Evolutionary conservation across 78 protist species (phyloP).

Genomic region (Polysphondylium violaceum): DNA sequence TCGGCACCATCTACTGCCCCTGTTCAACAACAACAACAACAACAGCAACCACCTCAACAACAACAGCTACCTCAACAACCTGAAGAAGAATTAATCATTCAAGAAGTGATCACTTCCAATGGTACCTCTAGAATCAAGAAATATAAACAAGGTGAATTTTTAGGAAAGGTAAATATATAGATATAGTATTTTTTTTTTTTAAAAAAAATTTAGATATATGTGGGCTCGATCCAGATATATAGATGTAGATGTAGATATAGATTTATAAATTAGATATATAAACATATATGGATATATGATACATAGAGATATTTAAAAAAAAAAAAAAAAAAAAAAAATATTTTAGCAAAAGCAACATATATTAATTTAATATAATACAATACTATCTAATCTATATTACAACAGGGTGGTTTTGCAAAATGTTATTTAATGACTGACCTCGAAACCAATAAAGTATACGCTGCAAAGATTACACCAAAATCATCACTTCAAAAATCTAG

Average conservation of each 20-base stretch:
- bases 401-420: conserved; percentile 96
- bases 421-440: conserved; percentile 88
- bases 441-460: conserved; percentile 83
- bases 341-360: background rate
- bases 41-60: conserved; percentile 20
- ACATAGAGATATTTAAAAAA: background rate
- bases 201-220: too few relatives aligned
- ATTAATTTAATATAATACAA: background rate
- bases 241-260: too few relatives aligned
- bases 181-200: too few relatives aligned
- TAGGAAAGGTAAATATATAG: conserved; percentile 47
- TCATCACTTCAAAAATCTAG: conserved; percentile 86
- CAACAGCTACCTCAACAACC: conserved; percentile 21
- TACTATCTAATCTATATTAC: too few relatives aligned
- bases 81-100: conserved; percentile 23
- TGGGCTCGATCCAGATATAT: too few relatives aligned
- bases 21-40: too few relatives aligned
- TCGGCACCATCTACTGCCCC: too few relatives aligned
- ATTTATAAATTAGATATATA: too few relatives aligned
- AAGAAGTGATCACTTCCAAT: conserved; percentile 18
- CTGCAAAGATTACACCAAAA: conserved; percentile 94
- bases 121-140: conserved; percentile 5
- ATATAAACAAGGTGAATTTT: conserved; percentile 70
- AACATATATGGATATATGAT: too few relatives aligned
- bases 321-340: background rate